Percentiles rank a stretch among this genome's conserved stretches.
phyloP scores from a whole-genome alignment of 2,329 filamentous ascomycete species.

The Fusarium sp. region DNA sequence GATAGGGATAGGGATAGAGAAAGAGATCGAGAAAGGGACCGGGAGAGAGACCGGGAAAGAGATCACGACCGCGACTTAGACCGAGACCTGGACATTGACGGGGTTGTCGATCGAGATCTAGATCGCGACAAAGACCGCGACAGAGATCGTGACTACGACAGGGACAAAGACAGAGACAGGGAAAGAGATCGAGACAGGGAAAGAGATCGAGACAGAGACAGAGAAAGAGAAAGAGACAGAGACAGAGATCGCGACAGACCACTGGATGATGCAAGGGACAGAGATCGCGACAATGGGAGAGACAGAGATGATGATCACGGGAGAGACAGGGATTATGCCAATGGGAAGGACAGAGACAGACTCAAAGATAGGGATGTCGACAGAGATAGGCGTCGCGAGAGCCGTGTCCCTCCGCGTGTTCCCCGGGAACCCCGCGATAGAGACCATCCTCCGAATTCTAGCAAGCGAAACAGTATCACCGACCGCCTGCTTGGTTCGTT shows the following conservation, averaged over 20 bases:
- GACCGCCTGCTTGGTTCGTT: conserved; percentile 51
- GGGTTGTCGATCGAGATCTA: conserved; percentile 6
- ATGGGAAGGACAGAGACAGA: conserved; percentile 11
- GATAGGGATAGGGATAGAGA: conserved; percentile 4
- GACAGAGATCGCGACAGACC: conserved; percentile 14
- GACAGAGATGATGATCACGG: conserved; percentile 21
- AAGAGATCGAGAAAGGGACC: neutral
- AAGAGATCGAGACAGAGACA: conserved; percentile 7
- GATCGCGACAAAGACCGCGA: conserved; percentile 6
- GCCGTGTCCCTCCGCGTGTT: conserved; percentile 20
- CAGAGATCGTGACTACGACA: conserved; percentile 1
- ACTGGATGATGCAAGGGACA: neutral
- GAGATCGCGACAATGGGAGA: conserved; percentile 4
- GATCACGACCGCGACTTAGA: conserved; percentile 1
- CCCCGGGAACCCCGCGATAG: conserved; percentile 29
- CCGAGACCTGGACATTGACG: conserved; percentile 13
- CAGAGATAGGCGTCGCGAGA: conserved; percentile 41
- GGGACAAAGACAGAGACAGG: conserved; percentile 15
- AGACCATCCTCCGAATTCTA: conserved; percentile 38
- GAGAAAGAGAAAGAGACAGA: neutral
- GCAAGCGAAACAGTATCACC: conserved; percentile 54
- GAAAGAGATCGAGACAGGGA: conserved; percentile 14
- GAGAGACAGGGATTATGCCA: conserved; percentile 15
- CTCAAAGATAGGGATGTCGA: conserved; percentile 30
- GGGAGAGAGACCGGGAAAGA: neutral